These are phyloP conservation scores for Arabidopsis suecica DNA, from an alignment of 345 rosid genomes.

Conservation along the genomic window DNA sequence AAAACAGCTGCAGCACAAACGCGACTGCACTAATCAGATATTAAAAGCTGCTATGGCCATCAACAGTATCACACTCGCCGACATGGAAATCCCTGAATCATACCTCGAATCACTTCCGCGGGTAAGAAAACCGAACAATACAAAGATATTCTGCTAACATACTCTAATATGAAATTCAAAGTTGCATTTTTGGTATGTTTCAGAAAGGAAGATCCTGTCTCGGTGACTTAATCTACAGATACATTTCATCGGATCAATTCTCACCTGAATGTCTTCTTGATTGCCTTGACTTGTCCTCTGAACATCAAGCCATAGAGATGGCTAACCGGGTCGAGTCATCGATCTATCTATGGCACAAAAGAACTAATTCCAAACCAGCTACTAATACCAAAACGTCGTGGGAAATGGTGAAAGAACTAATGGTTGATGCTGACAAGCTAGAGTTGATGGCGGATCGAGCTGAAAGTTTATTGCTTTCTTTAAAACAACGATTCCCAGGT, in stretches of 20 bases:
- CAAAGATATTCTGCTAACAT: neutral
- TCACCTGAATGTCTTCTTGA: constrained; percentile 87
- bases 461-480: constrained; percentile 77
- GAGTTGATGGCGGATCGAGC: constrained; percentile 89
- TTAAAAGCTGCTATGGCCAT: constrained; percentile 98
- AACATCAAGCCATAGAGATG: constrained; percentile 91
- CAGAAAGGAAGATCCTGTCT: constrained; percentile 90
- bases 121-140: constrained; percentile 48
- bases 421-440: constrained; percentile 85
- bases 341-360: constrained; percentile 74
- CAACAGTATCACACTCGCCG: constrained; percentile 75
- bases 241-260: constrained; percentile 82
- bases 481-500: constrained; percentile 91
- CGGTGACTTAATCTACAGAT: constrained; percentile 84
- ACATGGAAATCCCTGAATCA: constrained; percentile 91
- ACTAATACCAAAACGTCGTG: constrained; percentile 77
- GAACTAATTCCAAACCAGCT: constrained; percentile 58
- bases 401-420: constrained; percentile 88
- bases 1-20: constrained; percentile 86
- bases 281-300: constrained; percentile 91
- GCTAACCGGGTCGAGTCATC: constrained; percentile 91
- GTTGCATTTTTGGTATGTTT: constrained; percentile 35
- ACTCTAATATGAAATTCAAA: neutral
- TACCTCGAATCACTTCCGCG: constrained; percentile 88
- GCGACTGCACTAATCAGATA: constrained; percentile 97